Evolutionary conservation across 2,329 filamentous ascomycete genomes (phyloP), one percentile per base, ranked within the genome.

Genomic region (Coleophoma crateriformis): DNA sequence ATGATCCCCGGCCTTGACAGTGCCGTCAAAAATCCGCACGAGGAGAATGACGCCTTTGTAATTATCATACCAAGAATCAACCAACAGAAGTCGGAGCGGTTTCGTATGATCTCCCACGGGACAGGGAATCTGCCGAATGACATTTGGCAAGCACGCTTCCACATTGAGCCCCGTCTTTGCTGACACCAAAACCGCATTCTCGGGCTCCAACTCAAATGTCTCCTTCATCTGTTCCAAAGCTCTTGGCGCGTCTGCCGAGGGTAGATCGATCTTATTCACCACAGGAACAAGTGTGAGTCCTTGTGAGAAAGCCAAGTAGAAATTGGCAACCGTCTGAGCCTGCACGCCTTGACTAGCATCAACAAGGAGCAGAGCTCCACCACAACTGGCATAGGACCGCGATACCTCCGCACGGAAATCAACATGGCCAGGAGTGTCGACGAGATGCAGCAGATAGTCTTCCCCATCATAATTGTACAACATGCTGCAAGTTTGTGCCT

Each of bases 401-500:
- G 90, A 95, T 11, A 99, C 94, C 69, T 99, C 94, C 44, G 94
- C 94, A 49, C 94, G 82, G 68, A 99, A 99, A 71, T 99, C 94
- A 50, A 99, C 94, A 71, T 99, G 94, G 27, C 94, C 94, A 0
- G 94, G 94, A 0, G 94, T 99, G 68, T 99, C 94, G 50, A 99
- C 91, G 27, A 99, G 78, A 69, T 99, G 94, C 32, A 99, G 76
- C 50, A 99, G 78, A 66, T 97, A 97, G 68, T 99, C 94, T 33
- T 87, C 74, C 14, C 88, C 91, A 15, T 86, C 74, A 71, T 96
- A 76, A 27, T 87, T 90, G 74, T 96, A 96, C 47, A 99, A 80
- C 94, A 99, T 99, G 49, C 87, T 94, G 70, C 94, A 97, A 50
- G 94, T 97, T 74, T 99, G 94, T 49, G 94, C 94, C 74, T 99